Evolutionary conservation across 139 green algal genomes (phyloP), one percentile per base, ranked within the genome.

Genomic region (Chlorella sp.): DNA sequence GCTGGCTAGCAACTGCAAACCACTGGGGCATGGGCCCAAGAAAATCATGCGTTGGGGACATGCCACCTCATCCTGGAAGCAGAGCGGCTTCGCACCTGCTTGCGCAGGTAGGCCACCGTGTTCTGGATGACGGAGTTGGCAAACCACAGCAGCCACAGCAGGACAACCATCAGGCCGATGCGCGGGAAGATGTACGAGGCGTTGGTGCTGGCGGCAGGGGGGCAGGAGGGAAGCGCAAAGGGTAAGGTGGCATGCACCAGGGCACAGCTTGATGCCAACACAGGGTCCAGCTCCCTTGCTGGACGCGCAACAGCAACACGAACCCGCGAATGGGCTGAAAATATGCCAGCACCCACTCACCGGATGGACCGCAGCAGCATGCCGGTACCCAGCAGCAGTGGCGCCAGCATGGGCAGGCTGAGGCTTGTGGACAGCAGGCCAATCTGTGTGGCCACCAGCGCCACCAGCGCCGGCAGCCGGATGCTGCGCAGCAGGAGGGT

Each of bases 101-200:
- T 88, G 36, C 85, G 83, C 71, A 95, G 84, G 71, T 95, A 92
- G 32, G 85, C 60, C 63, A 92, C 87, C 5, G 91, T 93, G 74
- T 86, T 92, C 70, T 95, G 91, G 25, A 97, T 76, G 1, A 96
- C 91, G n/a, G 78, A 88, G 80, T 96, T 95, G 73, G 85, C 72
- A 75, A 96, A 96, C 94, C 94, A 97, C 36, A 96, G 85, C 21
- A 92, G 63, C 93, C 93, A 97, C 39, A 96, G 81, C 80, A 97
- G 68, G 28, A 95, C 91, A 17, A 95, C 90, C 69, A 94, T 34
- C 28, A 97, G 78, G 30, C 91, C 92, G 69, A 93, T 83, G 51
- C 94, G 87, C 7, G 94, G 94, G 36, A 97, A 92, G 51, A 97
- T 74, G 75, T 92, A 90, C 63, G 74, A 87, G n/a, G 95, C 92